A percentile compares a stretch with the other conserved stretches of the same genome.
Conservation (phyloP, 106 monocot species). For the Dioscorea dumetorum region DNA sequence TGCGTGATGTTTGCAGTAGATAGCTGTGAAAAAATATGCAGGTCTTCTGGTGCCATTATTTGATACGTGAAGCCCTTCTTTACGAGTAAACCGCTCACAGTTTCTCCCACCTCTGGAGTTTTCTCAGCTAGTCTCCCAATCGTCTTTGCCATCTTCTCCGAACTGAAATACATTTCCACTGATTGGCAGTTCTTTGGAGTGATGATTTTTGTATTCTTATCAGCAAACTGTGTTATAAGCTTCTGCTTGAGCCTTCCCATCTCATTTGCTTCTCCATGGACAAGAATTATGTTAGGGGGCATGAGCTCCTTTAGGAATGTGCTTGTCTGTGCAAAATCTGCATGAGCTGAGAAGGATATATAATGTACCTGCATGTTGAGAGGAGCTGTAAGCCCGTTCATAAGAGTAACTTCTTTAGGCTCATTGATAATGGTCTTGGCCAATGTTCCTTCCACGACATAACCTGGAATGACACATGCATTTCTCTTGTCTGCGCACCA, state of each 20-base stretch:
- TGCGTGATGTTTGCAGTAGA: conserved; percentile 85
- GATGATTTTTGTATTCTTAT: conserved; percentile 68
- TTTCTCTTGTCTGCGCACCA: conserved; percentile 95
- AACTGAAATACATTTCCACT: conserved; percentile 90
- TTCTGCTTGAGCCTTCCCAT: conserved; percentile 94
- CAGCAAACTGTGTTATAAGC: conserved; percentile 55
- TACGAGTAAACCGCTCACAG: conserved; percentile 76
- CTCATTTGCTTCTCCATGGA: conserved; percentile 95
- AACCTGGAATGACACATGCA: conserved; percentile 93
- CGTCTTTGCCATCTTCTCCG: conserved; percentile 95
- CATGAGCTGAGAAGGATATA: conserved; percentile 96
- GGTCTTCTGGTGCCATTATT: conserved; percentile 90
- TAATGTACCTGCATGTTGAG: conserved; percentile 96
- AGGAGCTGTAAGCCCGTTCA: conserved; percentile 89
- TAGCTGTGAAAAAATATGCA: conserved; percentile 86
- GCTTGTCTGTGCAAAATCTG: conserved; percentile 92
- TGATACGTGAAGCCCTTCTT: conserved; percentile 98
- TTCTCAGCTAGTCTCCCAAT: conserved; percentile 79
- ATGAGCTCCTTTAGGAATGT: conserved; percentile 78
- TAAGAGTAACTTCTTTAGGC: conserved; percentile 95
- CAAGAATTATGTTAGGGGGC: conserved; percentile 91
- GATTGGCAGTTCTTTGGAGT: conserved; percentile 72
- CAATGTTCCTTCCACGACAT: conserved; percentile 90
- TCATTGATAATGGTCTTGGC: conserved; percentile 96
- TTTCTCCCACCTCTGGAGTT: conserved; percentile 64